Base-by-base conservation (phyloP, 2,329 filamentous ascomycete genomes). In the Hysterium pulicare region DNA sequence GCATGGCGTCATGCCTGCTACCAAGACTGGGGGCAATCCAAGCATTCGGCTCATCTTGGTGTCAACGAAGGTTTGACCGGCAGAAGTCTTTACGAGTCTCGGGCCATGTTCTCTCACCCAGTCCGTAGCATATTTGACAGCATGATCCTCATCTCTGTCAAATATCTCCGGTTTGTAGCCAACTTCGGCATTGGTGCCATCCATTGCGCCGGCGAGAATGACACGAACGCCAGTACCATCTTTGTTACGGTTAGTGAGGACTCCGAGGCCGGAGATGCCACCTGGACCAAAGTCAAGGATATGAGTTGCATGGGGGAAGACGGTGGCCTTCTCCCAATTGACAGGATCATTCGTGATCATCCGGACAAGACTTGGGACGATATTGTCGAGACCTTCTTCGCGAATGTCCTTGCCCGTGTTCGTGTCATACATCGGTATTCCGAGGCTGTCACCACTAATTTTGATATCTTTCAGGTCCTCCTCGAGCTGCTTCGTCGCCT, bases 151-250 rank as follows among this genome's bases (percentile, higher is more conserved):
- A 64, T 98, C 93, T 44, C 93, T 86, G 64, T 98, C 91, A 58
- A 98, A 98, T 39, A 98, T 78, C 71, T 98, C 93, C 2, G 91
- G 86, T 77, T 98, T 98, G 77, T 96, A 98, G 42, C 93, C 93
- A 48, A 98, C 86, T 68, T 97, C 93, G 23, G 79, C 77, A 46
- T 94, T 86, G 16, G 90, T 90, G 39, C 91, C 91, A 58, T 91
- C 87, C 58, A 98, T 86, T n/a, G 89, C 81, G 50, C 94, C 93
- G 33, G 90, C 93, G 45, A 98, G 79, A 53, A 98, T 95, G 52
- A 98, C 90, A 47, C 91, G 89, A 26, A 98, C 93, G 59, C 93
- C 93, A 44, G 90, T 97, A 50, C 93, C 93, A 68, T 98, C 94
- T 76, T 98, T 98, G 79, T 97, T 98, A 58, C 93, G 88, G 77